Base-by-base conservation (phyloP, 306 rosid genomes). In the Notholithocarpus densiflorus region DNA sequence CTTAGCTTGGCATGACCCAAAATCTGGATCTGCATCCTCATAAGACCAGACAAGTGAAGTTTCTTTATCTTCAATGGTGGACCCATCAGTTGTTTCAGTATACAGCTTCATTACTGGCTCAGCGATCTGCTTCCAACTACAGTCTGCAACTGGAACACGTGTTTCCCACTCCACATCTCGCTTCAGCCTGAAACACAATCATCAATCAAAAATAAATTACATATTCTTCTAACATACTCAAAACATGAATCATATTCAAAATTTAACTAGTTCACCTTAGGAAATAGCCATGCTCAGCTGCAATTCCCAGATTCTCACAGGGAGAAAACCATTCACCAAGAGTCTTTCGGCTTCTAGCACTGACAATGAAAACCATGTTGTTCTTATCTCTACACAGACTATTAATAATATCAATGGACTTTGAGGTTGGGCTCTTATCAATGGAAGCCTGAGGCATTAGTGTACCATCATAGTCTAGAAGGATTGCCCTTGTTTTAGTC, bases 261-360 rank as follows among this genome's bases (percentile, higher is more conserved):
- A 70, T 45, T 51, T 18, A 17, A 48, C 53, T 17, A 48, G 26
- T 29, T 82, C 73, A 90, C 98, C 97, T 87, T 21, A 90, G 75
- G 80, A 91, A 93, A 83, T 87, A 91, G 68, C 98, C 98, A 34
- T 93, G 98, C 86, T 93, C 98, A 2, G 98, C 98, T 15, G 93
- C 94, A 31, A 91, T 75, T 66, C 98, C 97, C 45, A 93, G 80
- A 60, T 88, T 91, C 79, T 90, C 95, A 72, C 98, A 93, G 75
- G 95, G 79, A 73, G 88, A 89, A 84, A 93, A 90, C 98, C 98
- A 93, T 56, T 89, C 90, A 0, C 75, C 61, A 10, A 93, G 94
- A 31, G 77, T 77, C 75, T 77, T 81, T 26, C 97, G 88, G 68
- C 89, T 88, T 84, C 84, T 88, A 0, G 94, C 88, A 80, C 98